These are phyloP conservation scores for Scenedesmus sp. DNA, from an alignment of 163 green algal genomes.

Conservation along the genomic window DNA sequence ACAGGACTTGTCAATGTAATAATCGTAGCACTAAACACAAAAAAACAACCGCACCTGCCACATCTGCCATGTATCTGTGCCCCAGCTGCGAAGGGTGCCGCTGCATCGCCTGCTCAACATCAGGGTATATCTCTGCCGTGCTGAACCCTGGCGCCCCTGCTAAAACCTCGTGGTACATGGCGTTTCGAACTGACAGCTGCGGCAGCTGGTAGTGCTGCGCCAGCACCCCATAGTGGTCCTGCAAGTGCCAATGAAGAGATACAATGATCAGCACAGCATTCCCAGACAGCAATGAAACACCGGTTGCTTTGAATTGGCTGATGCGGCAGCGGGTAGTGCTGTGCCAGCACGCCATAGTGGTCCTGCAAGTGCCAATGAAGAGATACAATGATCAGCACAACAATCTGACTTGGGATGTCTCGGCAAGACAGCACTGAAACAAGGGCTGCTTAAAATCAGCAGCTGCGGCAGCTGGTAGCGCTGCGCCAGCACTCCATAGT, in stretches of 20 bases:
- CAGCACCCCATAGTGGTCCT: slow-evolving; percentile 17
- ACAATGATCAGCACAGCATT: not conserved
- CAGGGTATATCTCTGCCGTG: not conserved
- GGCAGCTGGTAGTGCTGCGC: slow-evolving; percentile 17
- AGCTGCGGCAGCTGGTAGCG: not conserved
- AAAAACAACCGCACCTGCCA: not conserved
- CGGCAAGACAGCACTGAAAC: too few species aligned
- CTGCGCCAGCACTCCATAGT: not conserved
- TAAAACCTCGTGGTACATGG: slow-evolving; percentile 10
- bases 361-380: not conserved
- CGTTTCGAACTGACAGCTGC: not conserved
- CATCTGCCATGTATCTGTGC: not conserved
- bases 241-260: not conserved
- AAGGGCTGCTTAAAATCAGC: too few species aligned
- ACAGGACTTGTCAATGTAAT: too few species aligned
- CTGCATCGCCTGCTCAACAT: slow-evolving; percentile 3
- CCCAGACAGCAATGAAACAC: too few species aligned
- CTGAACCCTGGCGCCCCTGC: slow-evolving; percentile 8
- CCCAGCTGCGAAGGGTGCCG: not conserved
- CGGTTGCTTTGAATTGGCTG: not conserved
- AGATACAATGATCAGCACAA: not conserved
- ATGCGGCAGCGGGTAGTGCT: not conserved
- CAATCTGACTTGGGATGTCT: too few species aligned
- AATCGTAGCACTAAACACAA: too few species aligned
- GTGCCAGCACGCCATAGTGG: not conserved